Conservation (phyloP, 768 basidiomycete genomes). For the Russula vinacea region DNA sequence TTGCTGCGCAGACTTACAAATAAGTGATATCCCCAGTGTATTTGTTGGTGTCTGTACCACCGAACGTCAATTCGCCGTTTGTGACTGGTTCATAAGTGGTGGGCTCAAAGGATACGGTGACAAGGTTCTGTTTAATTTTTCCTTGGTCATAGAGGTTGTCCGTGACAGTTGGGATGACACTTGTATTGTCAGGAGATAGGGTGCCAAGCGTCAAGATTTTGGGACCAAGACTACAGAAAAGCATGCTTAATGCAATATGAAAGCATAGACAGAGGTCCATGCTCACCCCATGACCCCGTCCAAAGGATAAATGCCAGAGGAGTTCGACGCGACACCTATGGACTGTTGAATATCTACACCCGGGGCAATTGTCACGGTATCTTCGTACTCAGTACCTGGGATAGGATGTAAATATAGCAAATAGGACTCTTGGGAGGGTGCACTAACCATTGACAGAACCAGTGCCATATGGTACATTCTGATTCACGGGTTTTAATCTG, state of each 20-base stretch:
- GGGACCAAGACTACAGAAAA: constrained; percentile 53
- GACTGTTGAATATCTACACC: constrained; percentile 53
- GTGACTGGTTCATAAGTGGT: constrained; percentile 28
- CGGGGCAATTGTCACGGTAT: constrained; percentile 51
- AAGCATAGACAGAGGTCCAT: not conserved
- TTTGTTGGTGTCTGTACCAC: constrained; percentile 37
- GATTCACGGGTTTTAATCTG: no score
- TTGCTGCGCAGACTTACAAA: constrained; percentile 28
- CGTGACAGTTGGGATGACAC: constrained; percentile 53
- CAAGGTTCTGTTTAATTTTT: constrained; percentile 31
- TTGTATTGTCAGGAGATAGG: constrained; percentile 29
- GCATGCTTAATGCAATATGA: not conserved
- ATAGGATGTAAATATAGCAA: not conserved
- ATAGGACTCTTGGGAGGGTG: not conserved
- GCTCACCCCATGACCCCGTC: constrained; percentile 66
- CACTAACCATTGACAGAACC: constrained; percentile 46
- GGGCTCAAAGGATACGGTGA: constrained; percentile 39
- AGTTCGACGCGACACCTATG: constrained; percentile 56
- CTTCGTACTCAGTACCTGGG: constrained; percentile 38
- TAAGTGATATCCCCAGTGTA: constrained; percentile 37
- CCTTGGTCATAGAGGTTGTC: constrained; percentile 39
- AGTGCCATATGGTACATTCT: no score
- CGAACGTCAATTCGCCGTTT: constrained; percentile 42
- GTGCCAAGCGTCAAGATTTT: constrained; percentile 49
- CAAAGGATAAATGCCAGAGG: constrained; percentile 44